Evolutionary conservation across 257 asterid species (phyloP).

Genomic region (Ballota nigra): DNA sequence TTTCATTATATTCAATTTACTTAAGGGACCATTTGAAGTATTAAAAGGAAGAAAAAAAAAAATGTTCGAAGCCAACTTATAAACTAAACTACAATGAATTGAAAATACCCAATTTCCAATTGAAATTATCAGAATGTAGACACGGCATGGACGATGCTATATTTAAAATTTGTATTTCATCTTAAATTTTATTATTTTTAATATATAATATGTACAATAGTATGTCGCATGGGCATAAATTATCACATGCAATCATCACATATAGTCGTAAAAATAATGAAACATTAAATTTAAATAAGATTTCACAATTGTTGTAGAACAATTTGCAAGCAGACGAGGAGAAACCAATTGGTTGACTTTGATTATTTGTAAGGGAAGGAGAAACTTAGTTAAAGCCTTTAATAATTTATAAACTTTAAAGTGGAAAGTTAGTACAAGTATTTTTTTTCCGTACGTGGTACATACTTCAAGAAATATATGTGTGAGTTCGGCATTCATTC

Average conservation of each 20-base stretch:
- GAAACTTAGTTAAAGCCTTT: not conserved
- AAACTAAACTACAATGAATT: not conserved
- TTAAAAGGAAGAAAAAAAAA: not conserved
- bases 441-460: too few relatives aligned
- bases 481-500: too few relatives aligned
- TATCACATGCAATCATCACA: not conserved
- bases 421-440: not conserved
- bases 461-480: too few relatives aligned
- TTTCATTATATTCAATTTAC: slow-evolving; percentile 11
- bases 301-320: not conserved
- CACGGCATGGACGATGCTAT: not conserved
- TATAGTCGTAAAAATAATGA: not conserved
- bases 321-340: not conserved
- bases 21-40: not conserved
- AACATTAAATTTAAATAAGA: too few relatives aligned
- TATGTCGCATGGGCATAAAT: too few relatives aligned
- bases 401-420: too few relatives aligned
- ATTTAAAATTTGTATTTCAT: not conserved
- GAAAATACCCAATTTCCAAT: not conserved
- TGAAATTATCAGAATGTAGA: not conserved
- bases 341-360: too few relatives aligned
- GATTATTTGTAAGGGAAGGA: not conserved
- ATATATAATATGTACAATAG: too few relatives aligned
- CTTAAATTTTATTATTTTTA: not conserved
- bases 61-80: not conserved